Evolutionary conservation across 176 grass and related monocot species (phyloP).

Genomic region (Raddia distichophylla): DNA sequence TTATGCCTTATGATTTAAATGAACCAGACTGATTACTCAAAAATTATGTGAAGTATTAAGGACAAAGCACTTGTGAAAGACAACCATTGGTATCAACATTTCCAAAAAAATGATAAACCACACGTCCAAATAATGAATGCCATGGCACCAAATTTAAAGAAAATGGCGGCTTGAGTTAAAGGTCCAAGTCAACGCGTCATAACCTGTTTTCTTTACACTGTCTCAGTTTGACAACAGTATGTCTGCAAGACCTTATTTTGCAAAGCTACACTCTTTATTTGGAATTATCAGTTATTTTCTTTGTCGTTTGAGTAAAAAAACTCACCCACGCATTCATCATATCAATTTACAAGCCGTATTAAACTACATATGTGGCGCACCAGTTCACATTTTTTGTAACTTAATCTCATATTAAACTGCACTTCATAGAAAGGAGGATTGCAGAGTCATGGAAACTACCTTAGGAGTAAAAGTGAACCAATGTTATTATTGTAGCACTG

Average conservation of each 20-base stretch:
- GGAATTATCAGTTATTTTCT: not conserved
- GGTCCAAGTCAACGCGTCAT: not conserved
- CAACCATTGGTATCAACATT: not conserved
- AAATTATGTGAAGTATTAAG: not conserved
- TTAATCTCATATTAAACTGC: not conserved
- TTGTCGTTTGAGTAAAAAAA: not conserved
- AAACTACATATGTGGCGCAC: not conserved
- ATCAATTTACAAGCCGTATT: not conserved
- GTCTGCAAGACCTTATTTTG: not conserved
- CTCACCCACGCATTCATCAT: not conserved
- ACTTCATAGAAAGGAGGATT: not conserved
- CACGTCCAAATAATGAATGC: not conserved
- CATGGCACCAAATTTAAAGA: not conserved
- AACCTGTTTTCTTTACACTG: not conserved
- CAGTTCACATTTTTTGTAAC: not conserved
- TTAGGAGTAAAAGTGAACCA: not conserved
- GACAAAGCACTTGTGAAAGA: not conserved
- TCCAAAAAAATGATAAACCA: not conserved
- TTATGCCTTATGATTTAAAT: not conserved
- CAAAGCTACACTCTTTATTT: not conserved
- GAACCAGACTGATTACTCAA: not conserved
- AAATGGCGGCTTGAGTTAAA: not conserved
- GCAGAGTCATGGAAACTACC: not conserved
- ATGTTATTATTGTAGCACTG: not conserved
- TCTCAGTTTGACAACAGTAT: not conserved